phyloP scores from a whole-genome alignment of 352 stramenopile species.

The Phytopythium mirpurense region DNA sequence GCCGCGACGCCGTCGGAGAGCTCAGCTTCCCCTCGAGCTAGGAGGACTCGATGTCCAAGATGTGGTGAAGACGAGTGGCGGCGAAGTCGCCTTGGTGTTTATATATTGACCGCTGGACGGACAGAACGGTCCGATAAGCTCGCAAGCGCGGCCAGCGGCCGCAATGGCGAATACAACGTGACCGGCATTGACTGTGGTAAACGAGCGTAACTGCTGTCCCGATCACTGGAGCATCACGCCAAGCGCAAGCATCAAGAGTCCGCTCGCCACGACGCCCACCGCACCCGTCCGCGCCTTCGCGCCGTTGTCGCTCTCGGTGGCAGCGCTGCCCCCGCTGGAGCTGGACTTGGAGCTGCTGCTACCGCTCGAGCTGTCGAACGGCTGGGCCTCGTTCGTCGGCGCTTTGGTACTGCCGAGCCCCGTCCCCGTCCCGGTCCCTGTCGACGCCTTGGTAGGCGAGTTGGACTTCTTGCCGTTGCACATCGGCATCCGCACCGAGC shows the following conservation, averaged over 20 bases:
- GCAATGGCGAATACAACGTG: too few relatives aligned
- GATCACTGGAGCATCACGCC: not conserved
- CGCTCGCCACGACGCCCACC: not conserved
- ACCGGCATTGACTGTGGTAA: not conserved
- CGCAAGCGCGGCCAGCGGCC: not conserved
- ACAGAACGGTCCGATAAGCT: not conserved
- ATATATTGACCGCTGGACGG: not conserved
- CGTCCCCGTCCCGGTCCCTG: not conserved
- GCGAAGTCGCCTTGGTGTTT: not conserved
- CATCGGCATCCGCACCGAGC: conserved; percentile 30
- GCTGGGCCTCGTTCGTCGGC: not conserved
- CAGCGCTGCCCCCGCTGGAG: not conserved
- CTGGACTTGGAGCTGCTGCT: not conserved
- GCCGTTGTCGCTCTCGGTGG: not conserved
- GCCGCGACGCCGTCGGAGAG: conserved; percentile 32
- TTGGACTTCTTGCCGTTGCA: conserved; percentile 45
- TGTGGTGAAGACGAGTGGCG: not conserved
- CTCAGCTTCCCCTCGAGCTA: conserved; percentile 19
- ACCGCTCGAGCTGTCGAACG: not conserved
- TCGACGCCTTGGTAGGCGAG: conserved; percentile 9
- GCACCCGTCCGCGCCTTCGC: not conserved
- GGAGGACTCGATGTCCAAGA: too few relatives aligned
- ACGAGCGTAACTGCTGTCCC: too few relatives aligned
- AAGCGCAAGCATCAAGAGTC: not conserved
- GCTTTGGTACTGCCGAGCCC: not conserved